A percentile compares a stretch with the other conserved stretches of the same genome.
phyloP scores from a whole-genome alignment of 495 filamentous ascomycete species.

The Penicillium paxilli region DNA sequence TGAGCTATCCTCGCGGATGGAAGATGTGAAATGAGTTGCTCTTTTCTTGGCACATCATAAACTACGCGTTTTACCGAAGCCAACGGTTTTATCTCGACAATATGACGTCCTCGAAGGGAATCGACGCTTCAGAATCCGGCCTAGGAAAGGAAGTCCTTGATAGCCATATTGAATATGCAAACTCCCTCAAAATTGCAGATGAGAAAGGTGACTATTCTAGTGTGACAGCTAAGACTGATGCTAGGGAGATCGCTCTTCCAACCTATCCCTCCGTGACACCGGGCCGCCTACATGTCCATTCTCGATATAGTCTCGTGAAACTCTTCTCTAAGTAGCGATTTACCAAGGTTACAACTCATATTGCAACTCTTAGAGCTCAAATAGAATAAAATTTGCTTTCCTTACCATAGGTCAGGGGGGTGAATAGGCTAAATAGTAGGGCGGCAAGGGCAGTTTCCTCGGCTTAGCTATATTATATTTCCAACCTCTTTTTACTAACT shows the following conservation, averaged over 20 bases:
- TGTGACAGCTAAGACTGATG: slow-evolving; percentile 7
- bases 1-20: too few relatives aligned
- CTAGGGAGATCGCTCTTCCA: slow-evolving; percentile 15
- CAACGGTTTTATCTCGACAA: background rate
- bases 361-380: background rate
- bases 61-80: background rate
- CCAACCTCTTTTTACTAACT: too few relatives aligned
- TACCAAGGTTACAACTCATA: background rate
- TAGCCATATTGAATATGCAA: background rate
- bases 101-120: background rate
- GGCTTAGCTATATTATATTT: too few relatives aligned
- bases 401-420: background rate
- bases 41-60: too few relatives aligned
- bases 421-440: background rate
- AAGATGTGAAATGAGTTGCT: too few relatives aligned
- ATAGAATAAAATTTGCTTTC: background rate
- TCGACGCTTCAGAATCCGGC: background rate
- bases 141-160: background rate
- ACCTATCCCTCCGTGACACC: background rate
- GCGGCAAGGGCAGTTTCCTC: background rate
- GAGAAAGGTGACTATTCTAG: slow-evolving; percentile 10
- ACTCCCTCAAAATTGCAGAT: background rate
- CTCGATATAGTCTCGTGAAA: background rate
- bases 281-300: background rate
- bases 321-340: background rate